Percentiles rank a stretch among this genome's conserved stretches.
Evolutionary conservation across 371 early-diverging fungal genomes (phyloP).

Genomic region (Lichtheimia ornata): DNA sequence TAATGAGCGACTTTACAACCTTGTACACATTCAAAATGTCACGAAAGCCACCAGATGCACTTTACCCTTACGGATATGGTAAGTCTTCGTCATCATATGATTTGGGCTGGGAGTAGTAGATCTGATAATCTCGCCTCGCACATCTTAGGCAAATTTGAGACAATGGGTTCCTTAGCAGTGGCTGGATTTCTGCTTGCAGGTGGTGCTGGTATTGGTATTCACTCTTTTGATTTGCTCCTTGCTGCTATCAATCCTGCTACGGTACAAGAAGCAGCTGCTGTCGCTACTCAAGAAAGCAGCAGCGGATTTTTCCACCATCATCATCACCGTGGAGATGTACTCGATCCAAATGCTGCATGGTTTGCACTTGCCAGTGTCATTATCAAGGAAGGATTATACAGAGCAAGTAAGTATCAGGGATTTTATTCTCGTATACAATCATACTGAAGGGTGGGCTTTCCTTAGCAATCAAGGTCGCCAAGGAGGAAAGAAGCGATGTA

Average conservation of each 20-base stretch:
- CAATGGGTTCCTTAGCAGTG: constrained; percentile 71
- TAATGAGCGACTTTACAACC: constrained; percentile 70
- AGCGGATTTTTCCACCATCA: constrained; percentile 25
- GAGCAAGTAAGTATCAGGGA: constrained; percentile 45
- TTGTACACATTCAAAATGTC: constrained; percentile 71
- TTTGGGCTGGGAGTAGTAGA: background rate
- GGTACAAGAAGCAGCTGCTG: constrained; percentile 9
- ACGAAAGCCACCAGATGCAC: constrained; percentile 57
- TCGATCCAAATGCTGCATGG: constrained; percentile 76
- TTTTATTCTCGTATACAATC: background rate
- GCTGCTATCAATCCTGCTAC: constrained; percentile 20
- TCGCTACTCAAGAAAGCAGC: background rate
- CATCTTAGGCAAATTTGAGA: constrained; percentile 62
- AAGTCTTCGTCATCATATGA: constrained; percentile 3
- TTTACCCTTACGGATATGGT: constrained; percentile 72
- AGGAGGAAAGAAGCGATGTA: constrained; percentile 61
- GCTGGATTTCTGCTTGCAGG: constrained; percentile 63
- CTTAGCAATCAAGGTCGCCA: constrained; percentile 63
- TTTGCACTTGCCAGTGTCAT: constrained; percentile 67
- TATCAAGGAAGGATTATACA: constrained; percentile 67
- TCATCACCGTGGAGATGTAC: constrained; percentile 31
- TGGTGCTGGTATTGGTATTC: constrained; percentile 64
- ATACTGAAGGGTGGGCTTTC: background rate
- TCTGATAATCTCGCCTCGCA: background rate
- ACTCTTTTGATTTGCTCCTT: constrained; percentile 61